Evolutionary conservation across 768 basidiomycete genomes (phyloP).

Genomic region (Postia placenta): DNA sequence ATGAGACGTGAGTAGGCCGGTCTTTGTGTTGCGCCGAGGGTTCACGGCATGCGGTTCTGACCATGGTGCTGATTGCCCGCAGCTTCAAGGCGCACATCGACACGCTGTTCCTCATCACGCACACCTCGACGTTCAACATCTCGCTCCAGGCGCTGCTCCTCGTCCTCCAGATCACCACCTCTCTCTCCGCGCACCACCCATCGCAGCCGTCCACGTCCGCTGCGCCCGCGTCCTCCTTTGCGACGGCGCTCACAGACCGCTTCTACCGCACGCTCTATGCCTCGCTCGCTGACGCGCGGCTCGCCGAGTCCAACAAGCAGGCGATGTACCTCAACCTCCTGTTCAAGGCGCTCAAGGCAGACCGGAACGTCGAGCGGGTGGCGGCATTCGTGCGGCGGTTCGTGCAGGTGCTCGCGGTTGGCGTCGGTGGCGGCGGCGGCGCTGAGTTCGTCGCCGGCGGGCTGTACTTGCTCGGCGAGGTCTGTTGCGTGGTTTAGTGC

Average conservation of each 20-base stretch:
- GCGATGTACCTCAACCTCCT: slow-evolving; percentile 95
- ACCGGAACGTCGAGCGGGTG: slow-evolving; percentile 50
- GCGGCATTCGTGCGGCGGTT: slow-evolving; percentile 81
- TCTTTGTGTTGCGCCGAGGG: not conserved
- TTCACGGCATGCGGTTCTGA: not conserved
- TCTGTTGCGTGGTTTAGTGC: slow-evolving; percentile 32
- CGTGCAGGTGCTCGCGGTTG: slow-evolving; percentile 69
- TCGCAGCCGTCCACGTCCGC: slow-evolving; percentile 18
- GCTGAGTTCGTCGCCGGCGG: slow-evolving; percentile 89
- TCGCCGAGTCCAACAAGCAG: slow-evolving; percentile 83
- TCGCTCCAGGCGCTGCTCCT: slow-evolving; percentile 88
- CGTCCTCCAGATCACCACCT: slow-evolving; percentile 74
- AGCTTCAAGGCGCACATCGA: slow-evolving; percentile 86
- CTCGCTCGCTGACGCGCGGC: slow-evolving; percentile 79
- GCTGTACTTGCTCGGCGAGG: slow-evolving; percentile 76
- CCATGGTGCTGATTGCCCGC: not conserved
- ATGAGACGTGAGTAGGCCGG: slow-evolving; percentile 60
- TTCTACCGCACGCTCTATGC: slow-evolving; percentile 85
- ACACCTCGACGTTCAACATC: slow-evolving; percentile 95
- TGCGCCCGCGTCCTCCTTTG: slow-evolving; percentile 33
- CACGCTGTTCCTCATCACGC: slow-evolving; percentile 91
- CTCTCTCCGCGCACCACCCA: slow-evolving; percentile 27
- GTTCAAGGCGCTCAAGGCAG: slow-evolving; percentile 83
- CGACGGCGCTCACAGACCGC: slow-evolving; percentile 51
- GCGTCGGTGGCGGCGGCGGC: slow-evolving; percentile 54